Percentiles rank a stretch among this genome's conserved stretches.
Evolutionary conservation across 208 protist genomes (phyloP).

Genomic region (Crithidia bombi): DNA sequence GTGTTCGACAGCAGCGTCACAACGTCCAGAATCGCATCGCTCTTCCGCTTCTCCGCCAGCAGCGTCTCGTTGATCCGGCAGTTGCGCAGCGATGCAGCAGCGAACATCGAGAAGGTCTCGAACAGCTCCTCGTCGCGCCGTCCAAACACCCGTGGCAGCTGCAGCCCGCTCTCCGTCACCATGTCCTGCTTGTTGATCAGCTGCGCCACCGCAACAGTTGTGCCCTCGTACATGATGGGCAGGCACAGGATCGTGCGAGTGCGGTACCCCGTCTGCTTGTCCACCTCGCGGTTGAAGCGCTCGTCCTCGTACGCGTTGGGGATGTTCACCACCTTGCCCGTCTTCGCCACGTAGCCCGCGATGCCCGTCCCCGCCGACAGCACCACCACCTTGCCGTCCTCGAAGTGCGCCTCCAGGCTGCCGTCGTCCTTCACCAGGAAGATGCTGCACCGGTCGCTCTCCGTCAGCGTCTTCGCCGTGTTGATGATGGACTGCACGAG

Average conservation of each 20-base stretch:
- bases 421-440: constrained; percentile 67
- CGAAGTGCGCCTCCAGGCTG: constrained; percentile 68
- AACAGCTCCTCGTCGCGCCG: constrained; percentile 74
- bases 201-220: constrained; percentile 76
- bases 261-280: constrained; percentile 73
- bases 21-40: constrained; percentile 70
- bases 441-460: constrained; percentile 76
- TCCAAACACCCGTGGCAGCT: constrained; percentile 52
- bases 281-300: constrained; percentile 69
- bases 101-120: constrained; percentile 74
- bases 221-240: constrained; percentile 68
- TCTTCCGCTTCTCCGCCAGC: constrained; percentile 71
- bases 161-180: constrained; percentile 58
- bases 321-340: constrained; percentile 67
- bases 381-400: constrained; percentile 67
- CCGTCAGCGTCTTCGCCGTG: constrained; percentile 70
- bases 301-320: constrained; percentile 72
- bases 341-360: constrained; percentile 67
- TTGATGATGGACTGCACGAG: constrained; percentile 82
- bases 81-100: constrained; percentile 72
- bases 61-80: constrained; percentile 72
- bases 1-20: constrained; percentile 77
- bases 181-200: constrained; percentile 81
- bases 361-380: constrained; percentile 66
- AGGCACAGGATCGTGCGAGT: constrained; percentile 79